Evolutionary conservation across 1,284 basidiomycete species (phyloP).

Genomic region (Exobasidium rhododendri): DNA sequence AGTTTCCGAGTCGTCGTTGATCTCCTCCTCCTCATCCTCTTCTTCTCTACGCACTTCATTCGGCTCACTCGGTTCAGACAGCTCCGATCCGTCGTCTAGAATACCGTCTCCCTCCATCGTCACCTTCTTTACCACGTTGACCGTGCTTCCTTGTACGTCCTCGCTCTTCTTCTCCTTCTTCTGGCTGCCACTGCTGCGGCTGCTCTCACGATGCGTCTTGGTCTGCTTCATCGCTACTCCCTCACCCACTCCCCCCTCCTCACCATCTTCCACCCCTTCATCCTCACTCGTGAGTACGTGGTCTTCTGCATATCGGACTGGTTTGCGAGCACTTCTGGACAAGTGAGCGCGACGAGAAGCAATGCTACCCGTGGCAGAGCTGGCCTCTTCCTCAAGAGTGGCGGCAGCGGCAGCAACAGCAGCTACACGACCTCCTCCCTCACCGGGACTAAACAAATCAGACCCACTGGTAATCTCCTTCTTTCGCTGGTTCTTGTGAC

Average conservation of each 20-base stretch:
- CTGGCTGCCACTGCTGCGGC: too few relatives aligned
- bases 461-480: neutral
- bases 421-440: neutral
- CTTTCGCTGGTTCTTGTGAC: neutral
- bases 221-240: neutral
- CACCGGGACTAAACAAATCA: neutral
- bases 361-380: neutral
- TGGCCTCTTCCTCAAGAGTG: neutral
- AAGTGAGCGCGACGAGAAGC: neutral
- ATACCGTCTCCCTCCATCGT: neutral
- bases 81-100: neutral
- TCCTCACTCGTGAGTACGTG: neutral
- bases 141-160: neutral
- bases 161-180: neutral
- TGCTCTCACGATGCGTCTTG: too few relatives aligned
- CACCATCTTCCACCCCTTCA: too few relatives aligned
- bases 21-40: neutral
- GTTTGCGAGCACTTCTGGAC: neutral
- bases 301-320: neutral
- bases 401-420: neutral
- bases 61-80: neutral
- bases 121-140: neutral
- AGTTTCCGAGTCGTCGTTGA: neutral
- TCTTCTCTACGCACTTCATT: neutral
- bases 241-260: neutral